Evolutionary conservation across 495 filamentous ascomycete species (phyloP), one percentile per base, ranked within the genome.

Genomic region (Podospora sp.): DNA sequence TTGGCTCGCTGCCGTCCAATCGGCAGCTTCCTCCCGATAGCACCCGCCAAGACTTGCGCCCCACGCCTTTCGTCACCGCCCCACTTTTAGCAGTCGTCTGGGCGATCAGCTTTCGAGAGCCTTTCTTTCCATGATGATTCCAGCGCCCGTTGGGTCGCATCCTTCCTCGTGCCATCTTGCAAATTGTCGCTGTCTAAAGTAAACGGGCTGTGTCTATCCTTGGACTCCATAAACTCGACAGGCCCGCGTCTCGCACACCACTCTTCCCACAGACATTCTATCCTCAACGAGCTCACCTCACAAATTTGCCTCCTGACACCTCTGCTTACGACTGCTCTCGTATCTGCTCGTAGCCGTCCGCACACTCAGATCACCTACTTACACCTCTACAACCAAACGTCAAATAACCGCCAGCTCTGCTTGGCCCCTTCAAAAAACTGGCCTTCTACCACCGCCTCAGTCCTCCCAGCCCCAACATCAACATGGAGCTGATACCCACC

Each of bases 401-500:
- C 40, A 12, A 46, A 46, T 11, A 12, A 18, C 16, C 40, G 40
- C 40, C 40, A 11, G 40, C 40, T 14, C 40, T 62, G 46, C 12
- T 18, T 40, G 22, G 20, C 33, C 36, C 60, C 60, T 62, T 11
- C 35, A 33, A 20, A 22, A 51, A 59, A 24, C 60, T 33, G 60
- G 52, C 46, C 40, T 21, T 27, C 24, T 51, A 29, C 20, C 46
- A 50, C 33, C 29, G 21, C 22, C 49, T 25, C 60, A 25, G 68
- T 24, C 60, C 24, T 29, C 60, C n/a, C 26, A 25, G 65, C 14
- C 40, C n/a, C 40, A 25, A 11, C 69, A 46, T 46, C 72, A 70
- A 60, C 67, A 81, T 82, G 80, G 72, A 78, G 62, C 62, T 77
- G 27, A 72, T 81, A 66, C 75, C 74, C 6, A 69, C 73, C 20